Percentiles rank a stretch among this genome's conserved stretches.
phyloP scores from a whole-genome alignment of 805 yeast species.

The Pichia paraexigua region DNA sequence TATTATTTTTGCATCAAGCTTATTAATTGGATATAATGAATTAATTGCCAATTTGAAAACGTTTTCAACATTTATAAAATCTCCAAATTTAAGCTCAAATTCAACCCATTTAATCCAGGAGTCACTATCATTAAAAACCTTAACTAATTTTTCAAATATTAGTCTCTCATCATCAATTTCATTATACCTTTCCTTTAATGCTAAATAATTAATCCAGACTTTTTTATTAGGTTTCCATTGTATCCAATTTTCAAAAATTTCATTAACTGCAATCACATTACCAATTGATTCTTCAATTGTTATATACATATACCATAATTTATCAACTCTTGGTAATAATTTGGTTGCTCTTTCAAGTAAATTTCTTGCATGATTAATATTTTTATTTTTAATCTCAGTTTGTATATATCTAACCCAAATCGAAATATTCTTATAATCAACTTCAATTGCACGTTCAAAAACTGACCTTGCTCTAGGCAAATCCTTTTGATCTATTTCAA shows the following conservation, averaged over 20 bases:
- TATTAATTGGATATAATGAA: conserved; percentile 28
- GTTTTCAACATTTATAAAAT: conserved; percentile 40
- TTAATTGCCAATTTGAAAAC: conserved; percentile 66
- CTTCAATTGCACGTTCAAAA: conserved; percentile 79
- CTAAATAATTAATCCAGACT: conserved; percentile 71
- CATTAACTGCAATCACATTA: conserved; percentile 52
- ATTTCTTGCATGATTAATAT: conserved; percentile 84
- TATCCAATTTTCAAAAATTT: conserved; percentile 73
- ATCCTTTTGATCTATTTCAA: conserved; percentile 79
- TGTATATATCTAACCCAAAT: conserved; percentile 83
- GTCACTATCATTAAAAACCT: conserved; percentile 40
- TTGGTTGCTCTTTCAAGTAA: conserved; percentile 70
- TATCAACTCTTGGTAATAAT: conserved; percentile 69
- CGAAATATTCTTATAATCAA: conserved; percentile 62
- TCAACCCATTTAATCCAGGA: conserved; percentile 73
- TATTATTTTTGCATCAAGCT: conserved; percentile 33
- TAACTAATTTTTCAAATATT: conserved; percentile 50
- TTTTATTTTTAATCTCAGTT: conserved; percentile 61
- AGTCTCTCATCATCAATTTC: conserved; percentile 46
- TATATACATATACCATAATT: conserved; percentile 79
- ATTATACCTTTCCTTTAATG: conserved; percentile 59
- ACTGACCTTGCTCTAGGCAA: conserved; percentile 74
- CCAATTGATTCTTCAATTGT: conserved; percentile 75
- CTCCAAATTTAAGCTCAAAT: conserved; percentile 55
- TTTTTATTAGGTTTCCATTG: conserved; percentile 57